Evolutionary conservation across 495 filamentous ascomycete genomes (phyloP).

Genomic region (Rusavskia elegans): DNA sequence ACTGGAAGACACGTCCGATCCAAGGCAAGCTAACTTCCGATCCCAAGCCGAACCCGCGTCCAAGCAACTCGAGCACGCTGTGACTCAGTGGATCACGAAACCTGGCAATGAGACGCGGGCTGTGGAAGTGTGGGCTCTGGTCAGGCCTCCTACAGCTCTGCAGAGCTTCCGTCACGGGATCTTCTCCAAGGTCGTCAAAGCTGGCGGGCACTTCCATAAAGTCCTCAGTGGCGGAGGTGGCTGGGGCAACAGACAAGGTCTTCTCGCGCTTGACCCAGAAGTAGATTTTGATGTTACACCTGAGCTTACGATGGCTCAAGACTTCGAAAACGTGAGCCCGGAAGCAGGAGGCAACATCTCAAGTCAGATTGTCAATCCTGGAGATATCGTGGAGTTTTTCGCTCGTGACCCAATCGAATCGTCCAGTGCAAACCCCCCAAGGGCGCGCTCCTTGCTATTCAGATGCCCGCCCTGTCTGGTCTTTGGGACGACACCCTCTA

Average conservation of each 20-base stretch:
- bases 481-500: constrained; percentile 9
- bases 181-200: constrained; percentile 9
- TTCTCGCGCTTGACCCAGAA: constrained; percentile 36
- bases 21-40: no score
- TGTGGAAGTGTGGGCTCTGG: constrained; percentile 63
- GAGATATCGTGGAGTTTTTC: constrained; percentile 35
- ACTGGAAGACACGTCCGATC: constrained; percentile 17
- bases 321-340: constrained; percentile 10
- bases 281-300: not conserved
- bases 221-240: constrained; percentile 80
- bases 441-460: not conserved
- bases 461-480: constrained; percentile 8
- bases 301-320: constrained; percentile 6
- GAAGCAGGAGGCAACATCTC: constrained; percentile 22
- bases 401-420: constrained; percentile 3
- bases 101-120: constrained; percentile 27
- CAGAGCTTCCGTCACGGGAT: constrained; percentile 5
- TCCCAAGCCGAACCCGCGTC: constrained; percentile 44
- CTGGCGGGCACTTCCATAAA: constrained; percentile 42
- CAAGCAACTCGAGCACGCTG: constrained; percentile 50
- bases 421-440: not conserved
- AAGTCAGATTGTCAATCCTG: constrained; percentile 29
- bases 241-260: constrained; percentile 74
- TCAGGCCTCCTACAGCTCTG: constrained; percentile 14
- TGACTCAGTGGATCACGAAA: constrained; percentile 37